A percentile compares a stretch with the other conserved stretches of the same genome.
Conservation (phyloP, 805 yeast species). For the Candida vartiovaarae region DNA sequence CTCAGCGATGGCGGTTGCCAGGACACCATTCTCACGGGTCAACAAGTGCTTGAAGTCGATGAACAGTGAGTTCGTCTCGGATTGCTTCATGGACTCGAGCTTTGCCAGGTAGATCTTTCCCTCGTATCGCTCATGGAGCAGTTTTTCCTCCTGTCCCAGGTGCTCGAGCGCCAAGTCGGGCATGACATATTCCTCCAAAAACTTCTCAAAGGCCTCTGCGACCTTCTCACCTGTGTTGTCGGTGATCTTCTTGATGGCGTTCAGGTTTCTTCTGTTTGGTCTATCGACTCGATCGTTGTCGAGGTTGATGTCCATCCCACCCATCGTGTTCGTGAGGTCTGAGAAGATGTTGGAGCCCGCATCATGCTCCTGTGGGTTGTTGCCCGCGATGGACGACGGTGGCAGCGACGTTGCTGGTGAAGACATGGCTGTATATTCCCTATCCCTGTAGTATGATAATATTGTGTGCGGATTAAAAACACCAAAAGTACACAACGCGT, state of each 20-base stretch:
- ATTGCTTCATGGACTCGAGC: conserved; percentile 70
- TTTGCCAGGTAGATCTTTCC: conserved; percentile 71
- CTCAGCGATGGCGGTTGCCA: conserved; percentile 83
- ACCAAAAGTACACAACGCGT: too few relatives aligned
- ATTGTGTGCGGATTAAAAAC: too few relatives aligned
- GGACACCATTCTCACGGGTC: conserved; percentile 72
- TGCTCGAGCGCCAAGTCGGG: conserved; percentile 28
- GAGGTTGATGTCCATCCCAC: conserved; percentile 2
- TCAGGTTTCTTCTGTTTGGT: conserved; percentile 48
- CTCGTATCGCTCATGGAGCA: conserved; percentile 33
- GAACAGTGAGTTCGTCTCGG: conserved; percentile 70
- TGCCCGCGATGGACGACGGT: conserved; percentile 8
- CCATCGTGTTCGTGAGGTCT: conserved; percentile 19
- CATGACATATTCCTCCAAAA: conserved; percentile 56
- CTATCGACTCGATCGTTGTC: conserved; percentile 19
- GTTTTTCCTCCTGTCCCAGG: conserved; percentile 23
- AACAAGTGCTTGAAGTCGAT: conserved; percentile 79
- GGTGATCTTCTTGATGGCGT: conserved; percentile 75
- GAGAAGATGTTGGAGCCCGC: conserved; percentile 8
- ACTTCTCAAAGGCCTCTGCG: conserved; percentile 81
- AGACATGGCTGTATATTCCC: conserved; percentile 3
- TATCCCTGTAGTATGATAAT: neutral
- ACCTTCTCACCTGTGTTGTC: conserved; percentile 94
- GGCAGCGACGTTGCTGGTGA: conserved; percentile 11
- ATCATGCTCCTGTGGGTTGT: conserved; percentile 1